Evolutionary conservation across 352 stramenopile genomes (phyloP), one percentile per base, ranked within the genome.

Genomic region (Phytophthora litchii): DNA sequence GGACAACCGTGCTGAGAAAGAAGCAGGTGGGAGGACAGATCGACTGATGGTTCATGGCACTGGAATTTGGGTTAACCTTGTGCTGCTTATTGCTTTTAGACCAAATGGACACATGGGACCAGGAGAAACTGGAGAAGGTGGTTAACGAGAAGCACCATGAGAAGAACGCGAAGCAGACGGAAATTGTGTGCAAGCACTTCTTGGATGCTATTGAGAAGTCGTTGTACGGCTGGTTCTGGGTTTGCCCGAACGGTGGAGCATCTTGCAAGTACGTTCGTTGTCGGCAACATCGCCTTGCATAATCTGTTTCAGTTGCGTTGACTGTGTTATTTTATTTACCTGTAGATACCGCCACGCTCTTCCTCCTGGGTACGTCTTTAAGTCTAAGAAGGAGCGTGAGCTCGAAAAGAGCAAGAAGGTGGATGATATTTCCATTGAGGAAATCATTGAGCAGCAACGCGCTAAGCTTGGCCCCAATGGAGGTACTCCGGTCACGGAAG

Each of bases 151-250:
- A 94, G 63, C 84, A 95, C 60, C 84, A 88, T 54, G 72, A 91
- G 49, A 92, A 92, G 50, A 72, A 74, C n/a, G 66, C 71, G 23
- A 95, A 82, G 45, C 83, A 90, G 49, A 95, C 86, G 17, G 86
- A 95, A 58, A 95, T 95, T 59, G 86, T 95, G 43, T 96, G 88
- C 73, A 94, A 94, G 54, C 76, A 92, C 67, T 96, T 96, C 55
- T 72, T 96, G 67, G 88, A 96, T 54, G 88, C 88, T 19, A 96
- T 96, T 44, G 88, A 96, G 50, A 93, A 93, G 70, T 90, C 82
- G 20, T 67, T 93, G 46, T 96, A 96, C 57, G 88, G 88, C 19
- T 96, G 88, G 88, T 96, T 96, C 71, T 96, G 88, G 88, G 78
- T 89, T 12, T 96, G 88, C 54, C 88, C 88, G 36, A 95, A 95